These are phyloP conservation scores for Vigna unguiculata DNA, from an alignment of 306 rosid genomes.

Conservation along the genomic window DNA sequence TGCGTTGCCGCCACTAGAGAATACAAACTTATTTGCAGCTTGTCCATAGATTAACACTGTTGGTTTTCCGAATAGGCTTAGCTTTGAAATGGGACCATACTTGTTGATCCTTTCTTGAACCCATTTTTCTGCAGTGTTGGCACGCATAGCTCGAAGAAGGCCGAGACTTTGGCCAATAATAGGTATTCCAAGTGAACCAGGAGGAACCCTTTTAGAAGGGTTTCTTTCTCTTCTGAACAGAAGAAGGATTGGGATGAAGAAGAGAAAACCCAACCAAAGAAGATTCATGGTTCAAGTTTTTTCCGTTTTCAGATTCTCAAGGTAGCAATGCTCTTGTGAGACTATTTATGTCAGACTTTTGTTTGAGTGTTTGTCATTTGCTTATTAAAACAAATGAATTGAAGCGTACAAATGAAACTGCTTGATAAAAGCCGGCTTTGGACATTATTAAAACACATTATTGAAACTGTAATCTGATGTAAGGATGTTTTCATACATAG, in stretches of 20 bases:
- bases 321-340: neutral
- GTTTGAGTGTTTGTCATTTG: neutral
- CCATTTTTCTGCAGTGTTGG: constrained; percentile 77
- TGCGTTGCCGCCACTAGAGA: constrained; percentile 35
- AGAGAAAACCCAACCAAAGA: constrained; percentile 43
- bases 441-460: neutral
- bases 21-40: constrained; percentile 74
- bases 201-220: constrained; percentile 62
- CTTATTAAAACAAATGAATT: too few relatives aligned
- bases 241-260: constrained; percentile 56
- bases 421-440: neutral
- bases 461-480: neutral
- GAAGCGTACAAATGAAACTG: neutral
- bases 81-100: constrained; percentile 78
- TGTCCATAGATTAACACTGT: constrained; percentile 72
- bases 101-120: constrained; percentile 56
- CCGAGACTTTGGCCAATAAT: constrained; percentile 70
- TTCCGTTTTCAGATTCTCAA: neutral
- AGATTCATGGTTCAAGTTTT: constrained; percentile 46
- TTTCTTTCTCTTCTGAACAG: constrained; percentile 53
- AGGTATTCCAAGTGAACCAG: constrained; percentile 81
- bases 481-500: neutral
- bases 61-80: constrained; percentile 77
- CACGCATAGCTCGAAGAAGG: constrained; percentile 64
- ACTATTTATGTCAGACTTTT: neutral